These are phyloP conservation scores for Ceratocystis variospora DNA, from an alignment of 2,329 filamentous ascomycete genomes.

Conservation along the genomic window DNA sequence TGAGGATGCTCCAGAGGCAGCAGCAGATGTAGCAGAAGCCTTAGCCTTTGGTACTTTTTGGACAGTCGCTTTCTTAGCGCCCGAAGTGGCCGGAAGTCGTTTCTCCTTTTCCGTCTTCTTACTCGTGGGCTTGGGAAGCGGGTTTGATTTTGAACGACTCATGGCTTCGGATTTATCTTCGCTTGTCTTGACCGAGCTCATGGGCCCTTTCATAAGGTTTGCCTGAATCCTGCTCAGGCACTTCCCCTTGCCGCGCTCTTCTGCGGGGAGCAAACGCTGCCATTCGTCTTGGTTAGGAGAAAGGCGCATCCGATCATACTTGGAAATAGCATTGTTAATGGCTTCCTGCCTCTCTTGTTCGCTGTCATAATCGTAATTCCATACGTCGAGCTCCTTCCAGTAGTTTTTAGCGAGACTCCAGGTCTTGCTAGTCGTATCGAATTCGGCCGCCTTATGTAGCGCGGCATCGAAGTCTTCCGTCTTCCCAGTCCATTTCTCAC, in stretches of 20 bases:
- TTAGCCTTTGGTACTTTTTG: slow-evolving; percentile 21
- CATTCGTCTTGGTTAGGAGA: slow-evolving; percentile 44
- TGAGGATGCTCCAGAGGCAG: background rate
- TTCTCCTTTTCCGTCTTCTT: slow-evolving; percentile 43
- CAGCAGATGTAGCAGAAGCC: background rate
- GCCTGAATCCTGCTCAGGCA: slow-evolving; percentile 49
- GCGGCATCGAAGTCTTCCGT: slow-evolving; percentile 41
- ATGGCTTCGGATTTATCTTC: slow-evolving; percentile 24
- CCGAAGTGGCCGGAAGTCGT: slow-evolving; percentile 30
- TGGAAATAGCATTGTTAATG: slow-evolving; percentile 46
- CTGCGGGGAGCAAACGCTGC: slow-evolving; percentile 45
- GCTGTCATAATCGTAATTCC: slow-evolving; percentile 43
- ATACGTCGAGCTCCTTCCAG: slow-evolving; percentile 52
- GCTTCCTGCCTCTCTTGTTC: slow-evolving; percentile 43
- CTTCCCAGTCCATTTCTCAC: slow-evolving; percentile 37
- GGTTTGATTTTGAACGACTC: slow-evolving; percentile 39
- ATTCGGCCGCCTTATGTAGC: slow-evolving; percentile 45
- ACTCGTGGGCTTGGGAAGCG: slow-evolving; percentile 40
- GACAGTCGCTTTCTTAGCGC: slow-evolving; percentile 24
- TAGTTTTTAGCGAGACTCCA: slow-evolving; percentile 42
- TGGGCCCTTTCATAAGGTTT: slow-evolving; percentile 39
- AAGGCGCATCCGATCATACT: slow-evolving; percentile 46
- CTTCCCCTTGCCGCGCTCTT: slow-evolving; percentile 45
- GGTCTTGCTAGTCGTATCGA: slow-evolving; percentile 34
- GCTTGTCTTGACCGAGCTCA: slow-evolving; percentile 28